Evolutionary conservation across 805 yeast species (phyloP), one percentile per base, ranked within the genome.

Genomic region (Cyberlindnera americana): DNA sequence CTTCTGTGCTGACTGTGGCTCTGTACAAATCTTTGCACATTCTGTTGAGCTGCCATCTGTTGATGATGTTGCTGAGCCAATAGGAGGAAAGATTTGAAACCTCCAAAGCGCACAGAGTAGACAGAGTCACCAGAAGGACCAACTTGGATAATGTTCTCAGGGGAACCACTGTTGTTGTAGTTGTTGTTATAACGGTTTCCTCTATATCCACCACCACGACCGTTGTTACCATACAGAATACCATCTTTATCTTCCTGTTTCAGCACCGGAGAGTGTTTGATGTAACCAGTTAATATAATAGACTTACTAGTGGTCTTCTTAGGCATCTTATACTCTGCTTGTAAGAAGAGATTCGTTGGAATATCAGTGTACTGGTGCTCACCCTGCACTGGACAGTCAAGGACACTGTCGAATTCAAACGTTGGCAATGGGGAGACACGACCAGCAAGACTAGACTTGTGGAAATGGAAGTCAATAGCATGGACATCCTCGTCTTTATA

Each of bases 201-300:
- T 40, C 59, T 49, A 35, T 59, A 55, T 42, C 65, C 61, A 15
- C 52, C 38, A 37, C 58, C 48, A 11, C 69, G 61, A 25, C 62
- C 59, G 21, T 21, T 26, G 23, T 31, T 29, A 34, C 66, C 63
- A 41, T 61, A 57, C 23, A 71, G 53, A 12, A 87, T 67, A 10
- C 72, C 64, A 46, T 82, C 87, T 40, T 70, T 74, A 52, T 90
- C 97, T 34, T 81, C 82, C 28, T 74, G 76, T 5, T 78, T 77
- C 33, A 91, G 65, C 7, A 81, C 80, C 15, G 70, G 69, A 25
- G 65, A 64, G 43, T 79, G 82, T 5, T 88, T 73, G 44, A 78
- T 77, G 54, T 69, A 87, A 0, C 97, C 97, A 33, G 81, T 83
- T 47, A 91, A 61, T 17, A 91, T 66, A 83, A 93, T 84, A 2